Evolutionary conservation across 495 filamentous ascomycete species (phyloP).

Genomic region (Clavariopsis aquatica): DNA sequence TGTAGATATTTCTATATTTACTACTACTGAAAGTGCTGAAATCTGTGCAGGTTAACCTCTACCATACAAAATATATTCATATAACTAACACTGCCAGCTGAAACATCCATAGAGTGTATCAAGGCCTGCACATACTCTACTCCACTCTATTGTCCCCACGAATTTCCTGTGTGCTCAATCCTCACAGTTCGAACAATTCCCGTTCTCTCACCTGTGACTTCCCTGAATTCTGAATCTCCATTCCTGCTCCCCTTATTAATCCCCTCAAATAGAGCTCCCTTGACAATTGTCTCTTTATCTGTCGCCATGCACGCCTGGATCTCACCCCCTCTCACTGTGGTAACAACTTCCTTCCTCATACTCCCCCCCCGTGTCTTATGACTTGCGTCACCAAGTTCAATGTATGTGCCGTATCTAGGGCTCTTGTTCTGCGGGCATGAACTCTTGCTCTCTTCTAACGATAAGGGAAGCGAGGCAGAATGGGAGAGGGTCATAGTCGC

Average conservation of each 20-base stretch:
- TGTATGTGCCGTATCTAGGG: not conserved
- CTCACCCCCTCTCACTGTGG: conserved; percentile 1
- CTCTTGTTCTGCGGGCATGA: not conserved
- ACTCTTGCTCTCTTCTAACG: not conserved
- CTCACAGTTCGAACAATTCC: conserved; percentile 17
- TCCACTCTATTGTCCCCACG: no score
- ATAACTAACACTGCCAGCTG: no score
- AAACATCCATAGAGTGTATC: no score
- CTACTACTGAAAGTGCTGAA: no score
- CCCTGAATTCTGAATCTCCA: not conserved
- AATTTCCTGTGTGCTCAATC: conserved; percentile 11
- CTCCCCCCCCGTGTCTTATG: not conserved
- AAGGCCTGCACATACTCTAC: no score
- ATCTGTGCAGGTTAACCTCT: no score
- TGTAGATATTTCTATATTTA: no score
- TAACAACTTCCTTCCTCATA: conserved; percentile 1
- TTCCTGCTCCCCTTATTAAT: not conserved
- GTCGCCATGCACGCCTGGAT: not conserved
- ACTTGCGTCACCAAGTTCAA: conserved; percentile 6
- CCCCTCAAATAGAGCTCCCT: not conserved
- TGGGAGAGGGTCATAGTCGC: not conserved
- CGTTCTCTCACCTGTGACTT: not conserved
- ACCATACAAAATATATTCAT: no score
- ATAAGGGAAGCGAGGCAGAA: not conserved
- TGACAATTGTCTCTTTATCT: not conserved